Percentiles rank a stretch among this genome's conserved stretches.
Conservation (phyloP, 495 filamentous ascomycete species). For the Penicillium longicatenatum region DNA sequence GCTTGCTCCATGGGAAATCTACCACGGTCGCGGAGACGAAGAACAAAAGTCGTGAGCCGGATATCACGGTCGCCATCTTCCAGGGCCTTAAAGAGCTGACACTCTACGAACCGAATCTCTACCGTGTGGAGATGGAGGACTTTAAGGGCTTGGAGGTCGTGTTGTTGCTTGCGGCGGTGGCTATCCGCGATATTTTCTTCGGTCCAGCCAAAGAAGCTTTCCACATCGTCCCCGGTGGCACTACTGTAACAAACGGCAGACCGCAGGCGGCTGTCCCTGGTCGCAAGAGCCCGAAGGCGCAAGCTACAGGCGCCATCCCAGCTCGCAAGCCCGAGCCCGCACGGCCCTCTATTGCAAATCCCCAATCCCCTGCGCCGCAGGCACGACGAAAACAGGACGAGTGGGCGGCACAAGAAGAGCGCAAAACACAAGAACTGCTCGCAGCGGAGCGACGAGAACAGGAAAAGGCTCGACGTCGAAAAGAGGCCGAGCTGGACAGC, state of each 20-base stretch:
- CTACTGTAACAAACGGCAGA: constrained; percentile 5
- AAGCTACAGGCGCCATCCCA: constrained; percentile 1
- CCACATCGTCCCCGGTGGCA: constrained; percentile 59
- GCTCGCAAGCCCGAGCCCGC: constrained; percentile 9
- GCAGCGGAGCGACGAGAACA: constrained; percentile 59
- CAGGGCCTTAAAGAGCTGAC: constrained; percentile 68
- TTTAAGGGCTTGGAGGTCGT: constrained; percentile 91
- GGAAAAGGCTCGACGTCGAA: constrained; percentile 62
- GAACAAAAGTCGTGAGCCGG: constrained; percentile 82
- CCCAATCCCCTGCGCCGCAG: constrained; percentile 23
- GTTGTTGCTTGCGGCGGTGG: constrained; percentile 75
- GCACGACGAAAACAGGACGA: constrained; percentile 43
- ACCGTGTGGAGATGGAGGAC: constrained; percentile 90
- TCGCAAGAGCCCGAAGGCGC: constrained; percentile 14
- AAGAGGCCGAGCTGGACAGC: constrained; percentile 72
- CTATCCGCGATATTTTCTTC: constrained; percentile 87
- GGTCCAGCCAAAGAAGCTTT: constrained; percentile 68
- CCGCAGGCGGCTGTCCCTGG: constrained; percentile 4
- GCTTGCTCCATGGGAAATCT: constrained; percentile 75
- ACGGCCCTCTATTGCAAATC: constrained; percentile 16
- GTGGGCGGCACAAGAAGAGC: constrained; percentile 62
- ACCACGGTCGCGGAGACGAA: constrained; percentile 61
- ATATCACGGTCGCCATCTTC: constrained; percentile 90
- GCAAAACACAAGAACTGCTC: constrained; percentile 72
- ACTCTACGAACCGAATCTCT: constrained; percentile 89